Conservation (phyloP, 2,329 filamentous ascomycete species). For the Thielaviopsis punctulata region DNA sequence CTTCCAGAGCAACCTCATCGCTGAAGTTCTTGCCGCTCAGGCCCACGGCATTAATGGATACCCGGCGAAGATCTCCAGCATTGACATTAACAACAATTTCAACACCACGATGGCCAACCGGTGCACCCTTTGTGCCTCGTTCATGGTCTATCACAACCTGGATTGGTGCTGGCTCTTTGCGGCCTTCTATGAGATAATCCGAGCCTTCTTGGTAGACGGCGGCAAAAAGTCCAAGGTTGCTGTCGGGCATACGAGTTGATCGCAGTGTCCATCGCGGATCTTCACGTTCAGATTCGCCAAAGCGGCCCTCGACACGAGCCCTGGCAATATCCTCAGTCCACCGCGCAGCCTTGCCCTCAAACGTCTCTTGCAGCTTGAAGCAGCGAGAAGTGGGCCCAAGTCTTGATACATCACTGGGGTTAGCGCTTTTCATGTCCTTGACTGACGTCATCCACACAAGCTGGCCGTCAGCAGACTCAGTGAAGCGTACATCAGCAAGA, state of each 20-base stretch:
- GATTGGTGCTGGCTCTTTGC: conserved; percentile 50
- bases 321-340: conserved; percentile 76
- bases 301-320: conserved; percentile 70
- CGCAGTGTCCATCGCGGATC: conserved; percentile 65
- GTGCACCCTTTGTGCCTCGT: conserved; percentile 47
- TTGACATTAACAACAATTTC: conserved; percentile 52
- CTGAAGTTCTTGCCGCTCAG: conserved; percentile 53
- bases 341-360: conserved; percentile 60
- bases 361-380: conserved; percentile 55
- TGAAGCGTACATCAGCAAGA: conserved; percentile 55
- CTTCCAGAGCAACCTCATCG: conserved; percentile 55
- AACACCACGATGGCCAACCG: conserved; percentile 50
- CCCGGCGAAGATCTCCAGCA: conserved; percentile 29
- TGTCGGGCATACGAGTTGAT: conserved; percentile 45
- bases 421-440: conserved; percentile 36
- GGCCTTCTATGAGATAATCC: conserved; percentile 42
- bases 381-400: conserved; percentile 36
- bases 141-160: conserved; percentile 58
- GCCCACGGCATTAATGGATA: conserved; percentile 38
- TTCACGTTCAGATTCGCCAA: conserved; percentile 69
- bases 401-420: conserved; percentile 14
- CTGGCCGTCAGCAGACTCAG: conserved; percentile 47
- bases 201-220: conserved; percentile 58
- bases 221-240: conserved; percentile 40
- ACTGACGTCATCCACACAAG: conserved; percentile 52